Percentiles rank a stretch among this genome's conserved stretches.
These are phyloP conservation scores for Calonectria ilicicola DNA, from an alignment of 2,329 filamentous ascomycete species.

Conservation along the genomic window DNA sequence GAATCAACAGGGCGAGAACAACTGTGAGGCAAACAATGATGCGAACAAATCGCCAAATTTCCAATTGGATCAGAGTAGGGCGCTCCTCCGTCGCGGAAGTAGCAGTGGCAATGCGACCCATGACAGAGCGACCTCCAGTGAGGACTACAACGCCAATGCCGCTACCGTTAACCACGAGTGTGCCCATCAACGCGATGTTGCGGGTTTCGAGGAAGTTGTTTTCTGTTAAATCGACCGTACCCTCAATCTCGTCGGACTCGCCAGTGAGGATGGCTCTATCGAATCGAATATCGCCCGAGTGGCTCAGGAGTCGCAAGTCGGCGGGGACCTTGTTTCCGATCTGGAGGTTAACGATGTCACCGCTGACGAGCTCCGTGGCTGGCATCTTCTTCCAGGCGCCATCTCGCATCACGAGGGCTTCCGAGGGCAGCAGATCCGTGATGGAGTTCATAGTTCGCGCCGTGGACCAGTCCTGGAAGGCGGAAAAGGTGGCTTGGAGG, in stretches of 20 bases:
- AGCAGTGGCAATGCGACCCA: slow-evolving; percentile 55
- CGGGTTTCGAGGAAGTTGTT: slow-evolving; percentile 56
- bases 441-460: slow-evolving; percentile 61
- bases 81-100: slow-evolving; percentile 52
- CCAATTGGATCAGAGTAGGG: slow-evolving; percentile 54
- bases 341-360: slow-evolving; percentile 59
- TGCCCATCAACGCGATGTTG: slow-evolving; percentile 59
- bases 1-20: slow-evolving; percentile 53
- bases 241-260: slow-evolving; percentile 56
- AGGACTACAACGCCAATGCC: slow-evolving; percentile 54
- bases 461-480: slow-evolving; percentile 62
- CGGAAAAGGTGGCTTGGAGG: slow-evolving; percentile 59
- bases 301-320: slow-evolving; percentile 56
- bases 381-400: slow-evolving; percentile 54
- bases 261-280: slow-evolving; percentile 56
- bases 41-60: slow-evolving; percentile 57
- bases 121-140: slow-evolving; percentile 54
- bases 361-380: slow-evolving; percentile 57
- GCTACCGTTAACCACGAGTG: slow-evolving; percentile 54
- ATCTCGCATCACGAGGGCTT: slow-evolving; percentile 58
- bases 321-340: slow-evolving; percentile 63
- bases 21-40: slow-evolving; percentile 56
- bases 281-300: slow-evolving; percentile 57
- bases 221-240: slow-evolving; percentile 53
- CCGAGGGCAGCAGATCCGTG: slow-evolving; percentile 56